Evolutionary conservation across 139 green algal species (phyloP), one percentile per base, ranked within the genome.

Genomic region (Ostreobium quekettii): DNA sequence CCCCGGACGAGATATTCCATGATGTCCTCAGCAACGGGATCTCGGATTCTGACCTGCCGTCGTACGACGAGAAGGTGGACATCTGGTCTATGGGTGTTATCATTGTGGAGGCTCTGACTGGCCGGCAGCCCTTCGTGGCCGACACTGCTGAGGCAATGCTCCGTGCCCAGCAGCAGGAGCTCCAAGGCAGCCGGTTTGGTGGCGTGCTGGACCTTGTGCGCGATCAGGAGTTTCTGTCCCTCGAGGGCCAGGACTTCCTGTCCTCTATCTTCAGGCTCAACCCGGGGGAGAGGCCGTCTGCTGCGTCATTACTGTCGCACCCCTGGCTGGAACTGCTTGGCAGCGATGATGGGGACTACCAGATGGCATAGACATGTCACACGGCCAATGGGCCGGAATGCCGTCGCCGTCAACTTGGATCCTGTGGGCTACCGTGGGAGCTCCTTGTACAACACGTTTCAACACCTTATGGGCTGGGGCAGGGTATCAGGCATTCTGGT

Each of bases 11-110:
- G 61, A 73, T 88, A 2, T 88, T 88, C 61, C 82, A 86, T 47
- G 2, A 78, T 74, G 79, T 88, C 47, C 61, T 87, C 3, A 74
- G 53, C 39, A 71, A 83, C 1, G 82, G 82, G 42, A 82, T 88
- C 63, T 67, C 72, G 26, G 82, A 88, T 69, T 72, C 79, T 28
- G 82, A 88, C 32, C 73, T 88, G 46, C 82, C 82, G 8, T 64
- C 66, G 36, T 87, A 89, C 67, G 64, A 83, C 36, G 74, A 87
- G 38, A 86, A 87, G 66, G 81, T 77, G 2, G 80, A 89, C 36
- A 37, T 89, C 1, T 89, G 76, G 79, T 76, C 47, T 38, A 2
- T 81, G 32, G 83, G 83, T 2, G 75, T 72, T 4, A n/a, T 85
- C 1, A 33, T 84, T n/a, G 84, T 75, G 59, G 80, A 89, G 75